Evolutionary conservation across 768 basidiomycete species (phyloP).

Genomic region (Leccinum rimulosum): DNA sequence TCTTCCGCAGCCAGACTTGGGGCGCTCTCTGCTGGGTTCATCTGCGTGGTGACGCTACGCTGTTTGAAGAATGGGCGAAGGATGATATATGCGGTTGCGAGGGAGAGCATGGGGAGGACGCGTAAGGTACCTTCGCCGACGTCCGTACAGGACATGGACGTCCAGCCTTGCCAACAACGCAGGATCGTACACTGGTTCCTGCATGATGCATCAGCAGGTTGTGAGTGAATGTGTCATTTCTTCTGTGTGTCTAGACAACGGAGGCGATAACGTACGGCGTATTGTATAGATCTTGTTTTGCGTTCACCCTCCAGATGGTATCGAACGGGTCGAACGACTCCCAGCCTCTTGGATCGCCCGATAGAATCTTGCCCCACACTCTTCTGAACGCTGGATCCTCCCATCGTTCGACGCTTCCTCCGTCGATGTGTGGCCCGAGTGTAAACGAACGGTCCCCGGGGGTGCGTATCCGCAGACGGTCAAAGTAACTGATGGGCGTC

Average conservation of each 20-base stretch:
- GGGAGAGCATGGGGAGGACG: conserved; percentile 55
- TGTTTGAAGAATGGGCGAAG: conserved; percentile 67
- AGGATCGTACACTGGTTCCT: conserved; percentile 55
- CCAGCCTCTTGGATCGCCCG: conserved; percentile 42
- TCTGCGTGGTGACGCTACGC: conserved; percentile 5
- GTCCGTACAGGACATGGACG: conserved; percentile 50
- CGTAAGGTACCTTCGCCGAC: conserved; percentile 61
- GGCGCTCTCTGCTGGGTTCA: not conserved
- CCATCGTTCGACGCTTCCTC: conserved; percentile 55
- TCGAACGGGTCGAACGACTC: conserved; percentile 50
- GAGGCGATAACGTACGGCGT: conserved; percentile 40
- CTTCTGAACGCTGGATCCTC: conserved; percentile 44
- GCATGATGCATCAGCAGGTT: conserved; percentile 6
- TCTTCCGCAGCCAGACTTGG: conserved; percentile 40
- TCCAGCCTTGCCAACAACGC: conserved; percentile 61
- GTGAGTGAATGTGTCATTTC: not conserved
- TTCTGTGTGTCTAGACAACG: conserved; percentile 5
- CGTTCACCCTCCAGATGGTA: conserved; percentile 43
- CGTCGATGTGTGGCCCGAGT: conserved; percentile 60
- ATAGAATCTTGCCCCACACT: conserved; percentile 44
- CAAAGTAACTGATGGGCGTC: conserved; percentile 72
- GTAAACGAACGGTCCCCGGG: conserved; percentile 70
- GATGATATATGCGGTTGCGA: conserved; percentile 58
- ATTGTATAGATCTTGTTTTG: conserved; percentile 61
- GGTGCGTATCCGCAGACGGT: conserved; percentile 68